Evolutionary conservation across 192 early-diverging fungal species (phyloP).

Genomic region (Gonapodya prolifera): DNA sequence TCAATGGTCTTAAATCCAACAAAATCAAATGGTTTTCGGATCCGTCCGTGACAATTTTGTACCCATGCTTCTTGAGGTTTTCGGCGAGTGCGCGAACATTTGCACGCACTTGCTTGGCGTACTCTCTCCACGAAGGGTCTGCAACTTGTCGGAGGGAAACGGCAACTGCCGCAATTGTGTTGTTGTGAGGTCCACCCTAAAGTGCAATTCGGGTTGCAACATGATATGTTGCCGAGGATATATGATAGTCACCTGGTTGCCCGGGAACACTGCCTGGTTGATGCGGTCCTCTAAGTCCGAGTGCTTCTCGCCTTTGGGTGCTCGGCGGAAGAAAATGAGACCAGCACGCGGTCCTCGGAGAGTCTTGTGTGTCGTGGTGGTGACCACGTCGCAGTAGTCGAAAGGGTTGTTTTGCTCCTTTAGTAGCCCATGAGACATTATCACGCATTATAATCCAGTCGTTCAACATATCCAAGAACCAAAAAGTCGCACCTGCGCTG

Average conservation of each 20-base stretch:
- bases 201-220: neutral
- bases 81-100: constrained; percentile 82
- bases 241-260: constrained; percentile 50
- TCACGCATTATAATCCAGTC: too few relatives aligned
- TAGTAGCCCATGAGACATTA: too few relatives aligned
- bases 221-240: neutral
- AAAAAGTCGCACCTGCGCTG: constrained; percentile 31
- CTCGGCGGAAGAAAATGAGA: constrained; percentile 93
- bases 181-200: constrained; percentile 97
- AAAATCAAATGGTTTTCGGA: constrained; percentile 98
- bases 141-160: constrained; percentile 97
- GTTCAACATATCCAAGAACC: too few relatives aligned
- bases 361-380: constrained; percentile 99
- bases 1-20: constrained; percentile 89
- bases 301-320: constrained; percentile 54
- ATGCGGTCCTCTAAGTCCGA: constrained; percentile 80
- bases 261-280: constrained; percentile 99
- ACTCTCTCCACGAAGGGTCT: constrained; percentile 81
- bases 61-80: constrained; percentile 62
- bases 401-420: constrained; percentile 85
- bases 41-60: constrained; percentile 88
- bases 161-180: constrained; percentile 97
- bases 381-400: constrained; percentile 96
- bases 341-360: constrained; percentile 98
- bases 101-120: constrained; percentile 89